Percentiles rank a stretch among this genome's conserved stretches.
phyloP scores from a whole-genome alignment of 352 stramenopile species.

The Phytophthora hybrid region DNA sequence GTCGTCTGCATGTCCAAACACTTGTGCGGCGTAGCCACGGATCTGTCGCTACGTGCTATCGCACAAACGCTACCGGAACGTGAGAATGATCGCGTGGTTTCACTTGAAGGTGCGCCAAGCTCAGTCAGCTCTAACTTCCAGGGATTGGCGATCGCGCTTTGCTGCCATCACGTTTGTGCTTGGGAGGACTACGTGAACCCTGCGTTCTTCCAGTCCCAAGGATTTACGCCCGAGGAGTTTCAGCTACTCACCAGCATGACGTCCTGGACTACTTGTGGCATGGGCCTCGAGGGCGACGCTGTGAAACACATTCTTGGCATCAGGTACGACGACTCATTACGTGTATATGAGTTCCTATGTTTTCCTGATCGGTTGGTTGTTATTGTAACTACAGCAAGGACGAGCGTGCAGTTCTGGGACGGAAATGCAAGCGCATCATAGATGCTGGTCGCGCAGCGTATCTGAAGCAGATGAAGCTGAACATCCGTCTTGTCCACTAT shows the following conservation, averaged over 20 bases:
- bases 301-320: conserved; percentile 79
- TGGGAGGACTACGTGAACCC: conserved; percentile 84
- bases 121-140: conserved; percentile 52
- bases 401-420: conserved; percentile 65
- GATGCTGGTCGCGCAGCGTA: conserved; percentile 76
- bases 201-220: conserved; percentile 61
- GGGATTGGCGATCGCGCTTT: conserved; percentile 77
- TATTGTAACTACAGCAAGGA: conserved; percentile 53
- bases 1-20: conserved; percentile 90
- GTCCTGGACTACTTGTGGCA: conserved; percentile 83
- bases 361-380: conserved; percentile 7
- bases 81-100: not conserved
- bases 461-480: conserved; percentile 53
- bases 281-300: conserved; percentile 67
- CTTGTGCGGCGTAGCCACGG: conserved; percentile 83
- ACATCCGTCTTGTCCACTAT: conserved; percentile 83
- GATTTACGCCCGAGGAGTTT: conserved; percentile 70
- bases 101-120: conserved; percentile 1
- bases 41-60: conserved; percentile 79
- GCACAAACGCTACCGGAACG: conserved; percentile 53
- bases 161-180: conserved; percentile 80
- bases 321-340: conserved; percentile 28
- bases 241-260: conserved; percentile 71
- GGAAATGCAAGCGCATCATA: conserved; percentile 83
- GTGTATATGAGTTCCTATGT: not conserved